Evolutionary conservation across 768 basidiomycete genomes (phyloP), one percentile per base, ranked within the genome.

Genomic region (Guyanaporus albipodus): DNA sequence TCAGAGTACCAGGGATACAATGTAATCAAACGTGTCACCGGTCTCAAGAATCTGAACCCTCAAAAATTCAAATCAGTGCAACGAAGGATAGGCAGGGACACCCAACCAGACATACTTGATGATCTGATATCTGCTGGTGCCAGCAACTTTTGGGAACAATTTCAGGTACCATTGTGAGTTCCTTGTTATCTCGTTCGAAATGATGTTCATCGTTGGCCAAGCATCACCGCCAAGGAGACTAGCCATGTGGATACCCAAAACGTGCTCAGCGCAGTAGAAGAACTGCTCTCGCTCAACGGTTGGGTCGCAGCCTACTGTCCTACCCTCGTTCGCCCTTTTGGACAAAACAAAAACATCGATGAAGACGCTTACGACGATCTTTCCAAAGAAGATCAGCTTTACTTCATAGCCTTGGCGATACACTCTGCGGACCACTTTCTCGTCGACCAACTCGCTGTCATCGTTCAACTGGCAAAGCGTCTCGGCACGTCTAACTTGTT

Each of bases 381-480:
- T 51, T 82, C 86, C 21, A 76, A 76, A 27, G 79, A 86, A 43
- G 84, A 90, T 56, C 84, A 87, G 55, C 75, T 97, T 15, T 99
- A 97, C 74, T 99, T 85, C 66, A 79, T 99, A 53, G 94, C 91
- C 46, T 87, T 98, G 56, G 81, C 94, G 54, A 88, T 99, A 36
- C 95, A 99, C 67, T 95, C 92, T 4, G 96, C 96, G 3, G 96
- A 99, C 73, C 96, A 99, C 65, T 99, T 99, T 72, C 81, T 98
- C 44, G 90, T 97, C 54, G 96, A 98, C 71, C 96, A 99, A 66
- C 83, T 99, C 37, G 91, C 96, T 17, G 91, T 96, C 57, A 98
- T 99, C 55, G 88, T 99, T 8, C 96, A 99, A 64, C 80, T 99
- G 61, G 90, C 90, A 1, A 85, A 85, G 58, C 84, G 93, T 8